Evolutionary conservation across 176 grass and related monocot species (phyloP).

Genomic region (Canna indica): DNA sequence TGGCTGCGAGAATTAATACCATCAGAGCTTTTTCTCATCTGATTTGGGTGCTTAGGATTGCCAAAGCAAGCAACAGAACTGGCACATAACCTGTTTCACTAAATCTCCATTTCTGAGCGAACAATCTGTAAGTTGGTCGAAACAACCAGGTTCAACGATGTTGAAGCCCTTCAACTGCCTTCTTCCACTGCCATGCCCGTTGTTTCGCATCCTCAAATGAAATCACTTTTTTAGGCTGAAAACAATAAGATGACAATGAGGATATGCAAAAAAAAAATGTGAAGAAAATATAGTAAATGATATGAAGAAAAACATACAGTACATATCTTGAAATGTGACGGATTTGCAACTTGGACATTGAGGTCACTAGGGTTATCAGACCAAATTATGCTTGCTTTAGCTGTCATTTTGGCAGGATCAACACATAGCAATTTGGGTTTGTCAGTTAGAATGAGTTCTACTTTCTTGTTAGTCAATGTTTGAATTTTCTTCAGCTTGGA

Average conservation of each 20-base stretch:
- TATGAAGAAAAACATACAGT: constrained; percentile 28
- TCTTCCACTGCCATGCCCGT: constrained; percentile 95
- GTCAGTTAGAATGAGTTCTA: constrained; percentile 87
- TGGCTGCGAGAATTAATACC: neutral
- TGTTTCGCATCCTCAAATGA: constrained; percentile 83
- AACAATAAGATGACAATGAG: neutral
- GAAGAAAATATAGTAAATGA: neutral
- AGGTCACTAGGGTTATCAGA: constrained; percentile 67
- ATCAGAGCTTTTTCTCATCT: no score
- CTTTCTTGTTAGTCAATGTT: constrained; percentile 90
- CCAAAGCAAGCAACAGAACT: no score
- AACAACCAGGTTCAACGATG: constrained; percentile 16
- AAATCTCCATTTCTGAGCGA: no score
- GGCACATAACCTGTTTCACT: no score
- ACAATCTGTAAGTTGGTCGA: neutral
- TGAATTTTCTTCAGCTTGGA: constrained; percentile 97
- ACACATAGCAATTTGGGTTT: constrained; percentile 84
- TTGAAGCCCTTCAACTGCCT: constrained; percentile 86
- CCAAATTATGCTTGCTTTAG: constrained; percentile 75
- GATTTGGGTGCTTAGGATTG: no score
- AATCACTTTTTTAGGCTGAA: constrained; percentile 87
- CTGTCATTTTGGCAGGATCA: constrained; percentile 86
- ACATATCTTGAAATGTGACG: constrained; percentile 92
- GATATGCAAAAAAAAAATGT: neutral
- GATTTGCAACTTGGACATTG: constrained; percentile 59